Evolutionary conservation across 2,329 filamentous ascomycete genomes (phyloP).

Genomic region (Truncatella angustata): DNA sequence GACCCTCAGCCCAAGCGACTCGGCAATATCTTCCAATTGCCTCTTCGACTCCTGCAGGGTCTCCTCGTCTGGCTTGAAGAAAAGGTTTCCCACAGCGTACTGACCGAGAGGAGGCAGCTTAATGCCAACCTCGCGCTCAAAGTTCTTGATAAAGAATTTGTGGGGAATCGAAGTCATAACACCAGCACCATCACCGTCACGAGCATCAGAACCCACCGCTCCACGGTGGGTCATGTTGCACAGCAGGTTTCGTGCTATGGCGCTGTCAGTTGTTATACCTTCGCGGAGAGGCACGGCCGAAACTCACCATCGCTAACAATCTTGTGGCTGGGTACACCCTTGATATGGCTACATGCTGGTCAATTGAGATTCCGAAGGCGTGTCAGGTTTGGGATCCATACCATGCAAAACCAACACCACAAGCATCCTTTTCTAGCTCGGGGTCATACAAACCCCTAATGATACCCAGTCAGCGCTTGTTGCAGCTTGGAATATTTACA

Average conservation of each 20-base stretch:
- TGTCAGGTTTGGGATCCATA: slow-evolving; percentile 35
- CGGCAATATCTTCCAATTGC: slow-evolving; percentile 92
- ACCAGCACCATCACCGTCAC: slow-evolving; percentile 96
- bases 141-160: slow-evolving; percentile 98
- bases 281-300: neutral
- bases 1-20: slow-evolving; percentile 82
- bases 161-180: slow-evolving; percentile 99
- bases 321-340: slow-evolving; percentile 95
- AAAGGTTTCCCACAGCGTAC: slow-evolving; percentile 96
- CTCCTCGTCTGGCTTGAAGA: slow-evolving; percentile 96
- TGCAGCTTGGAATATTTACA: neutral
- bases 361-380: neutral
- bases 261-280: neutral
- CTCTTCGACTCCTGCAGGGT: slow-evolving; percentile 85
- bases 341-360: slow-evolving; percentile 75
- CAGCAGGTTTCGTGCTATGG: slow-evolving; percentile 78
- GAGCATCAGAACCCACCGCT: slow-evolving; percentile 94
- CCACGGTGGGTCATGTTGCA: slow-evolving; percentile 99
- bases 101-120: slow-evolving; percentile 85
- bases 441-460: slow-evolving; percentile 86
- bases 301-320: slow-evolving; percentile 93
- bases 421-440: slow-evolving; percentile 95
- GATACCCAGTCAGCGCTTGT: slow-evolving; percentile 14
- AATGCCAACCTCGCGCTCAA: slow-evolving; percentile 85
- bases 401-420: slow-evolving; percentile 98